Evolutionary conservation across 2,329 filamentous ascomycete species (phyloP).

Genomic region (Sporothrix protearum): DNA sequence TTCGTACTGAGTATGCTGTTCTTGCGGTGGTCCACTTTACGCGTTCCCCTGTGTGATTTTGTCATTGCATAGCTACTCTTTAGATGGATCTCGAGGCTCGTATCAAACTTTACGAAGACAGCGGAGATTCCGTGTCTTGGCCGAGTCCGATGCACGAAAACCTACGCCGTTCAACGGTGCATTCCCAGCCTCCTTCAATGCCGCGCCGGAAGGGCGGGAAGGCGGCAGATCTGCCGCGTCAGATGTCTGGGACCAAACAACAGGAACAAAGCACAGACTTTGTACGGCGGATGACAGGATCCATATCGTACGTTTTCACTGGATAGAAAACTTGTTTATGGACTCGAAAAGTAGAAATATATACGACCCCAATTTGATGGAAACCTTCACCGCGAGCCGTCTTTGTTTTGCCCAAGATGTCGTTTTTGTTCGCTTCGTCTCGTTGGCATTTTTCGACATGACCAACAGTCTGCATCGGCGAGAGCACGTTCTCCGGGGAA

Average conservation of each 20-base stretch:
- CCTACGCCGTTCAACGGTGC: not conserved
- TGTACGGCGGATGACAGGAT: not conserved
- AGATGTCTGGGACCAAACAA: not conserved
- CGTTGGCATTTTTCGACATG: too few species aligned
- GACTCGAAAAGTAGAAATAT: not conserved
- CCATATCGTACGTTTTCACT: not conserved
- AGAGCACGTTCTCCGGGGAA: not conserved
- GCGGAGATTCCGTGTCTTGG: not conserved
- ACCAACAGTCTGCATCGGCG: not conserved
- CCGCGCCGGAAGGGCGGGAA: slow-evolving; percentile 4
- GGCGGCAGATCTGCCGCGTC: not conserved
- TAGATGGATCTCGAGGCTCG: too few species aligned
- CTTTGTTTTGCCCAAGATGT: not conserved
- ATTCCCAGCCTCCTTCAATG: not conserved
- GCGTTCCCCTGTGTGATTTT: too few species aligned
- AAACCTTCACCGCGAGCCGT: not conserved
- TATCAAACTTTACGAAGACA: not conserved
- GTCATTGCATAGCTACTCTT: too few species aligned
- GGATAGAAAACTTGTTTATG: not conserved
- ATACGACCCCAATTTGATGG: not conserved
- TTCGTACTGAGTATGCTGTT: not conserved
- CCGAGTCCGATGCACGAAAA: not conserved
- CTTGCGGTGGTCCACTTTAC: too few species aligned
- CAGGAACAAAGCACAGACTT: not conserved
- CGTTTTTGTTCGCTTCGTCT: not conserved